These are phyloP conservation scores for Aspergillus sp. DNA, from an alignment of 2,329 filamentous ascomycete species.

Conservation along the genomic window DNA sequence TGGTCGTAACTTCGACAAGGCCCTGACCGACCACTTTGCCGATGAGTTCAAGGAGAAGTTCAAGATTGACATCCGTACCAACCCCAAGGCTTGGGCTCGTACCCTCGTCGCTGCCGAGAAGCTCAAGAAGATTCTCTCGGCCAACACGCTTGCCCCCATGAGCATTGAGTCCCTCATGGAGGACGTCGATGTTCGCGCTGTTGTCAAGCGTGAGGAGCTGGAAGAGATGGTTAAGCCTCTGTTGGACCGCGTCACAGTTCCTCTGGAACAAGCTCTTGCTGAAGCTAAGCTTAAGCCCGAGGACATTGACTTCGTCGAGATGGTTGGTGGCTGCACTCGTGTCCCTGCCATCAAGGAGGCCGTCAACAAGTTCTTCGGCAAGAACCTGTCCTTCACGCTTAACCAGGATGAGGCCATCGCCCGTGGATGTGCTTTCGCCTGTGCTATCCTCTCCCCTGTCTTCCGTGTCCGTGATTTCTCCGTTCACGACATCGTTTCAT, in stretches of 20 bases:
- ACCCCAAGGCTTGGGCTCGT: conserved; percentile 85
- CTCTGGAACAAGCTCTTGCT: conserved; percentile 88
- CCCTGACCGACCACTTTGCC: conserved; percentile 89
- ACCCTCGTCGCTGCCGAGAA: conserved; percentile 90
- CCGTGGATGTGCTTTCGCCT: conserved; percentile 94
- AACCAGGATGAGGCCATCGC: conserved; percentile 98
- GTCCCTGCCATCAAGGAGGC: conserved; percentile 88
- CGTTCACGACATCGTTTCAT: conserved; percentile 95
- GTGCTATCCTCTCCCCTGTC: conserved; percentile 92
- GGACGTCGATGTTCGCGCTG: conserved; percentile 83
- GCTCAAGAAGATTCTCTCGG: conserved; percentile 96
- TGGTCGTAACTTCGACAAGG: conserved; percentile 95
- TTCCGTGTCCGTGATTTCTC: conserved; percentile 99
- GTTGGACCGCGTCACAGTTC: conserved; percentile 67
- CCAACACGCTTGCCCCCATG: conserved; percentile 86
- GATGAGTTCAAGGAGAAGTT: conserved; percentile 97
- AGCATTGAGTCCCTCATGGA: conserved; percentile 99
- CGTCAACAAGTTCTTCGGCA: conserved; percentile 89
- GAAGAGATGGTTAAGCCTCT: conserved; percentile 87
- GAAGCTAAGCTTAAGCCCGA: conserved; percentile 88
- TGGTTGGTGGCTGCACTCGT: conserved; percentile 93
- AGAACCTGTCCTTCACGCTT: conserved; percentile 88
- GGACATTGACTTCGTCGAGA: conserved; percentile 90
- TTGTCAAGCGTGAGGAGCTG: conserved; percentile 92
- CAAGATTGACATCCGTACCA: conserved; percentile 91